These are phyloP conservation scores for Primulina eburnea DNA, from an alignment of 257 asterid genomes.

Conservation along the genomic window DNA sequence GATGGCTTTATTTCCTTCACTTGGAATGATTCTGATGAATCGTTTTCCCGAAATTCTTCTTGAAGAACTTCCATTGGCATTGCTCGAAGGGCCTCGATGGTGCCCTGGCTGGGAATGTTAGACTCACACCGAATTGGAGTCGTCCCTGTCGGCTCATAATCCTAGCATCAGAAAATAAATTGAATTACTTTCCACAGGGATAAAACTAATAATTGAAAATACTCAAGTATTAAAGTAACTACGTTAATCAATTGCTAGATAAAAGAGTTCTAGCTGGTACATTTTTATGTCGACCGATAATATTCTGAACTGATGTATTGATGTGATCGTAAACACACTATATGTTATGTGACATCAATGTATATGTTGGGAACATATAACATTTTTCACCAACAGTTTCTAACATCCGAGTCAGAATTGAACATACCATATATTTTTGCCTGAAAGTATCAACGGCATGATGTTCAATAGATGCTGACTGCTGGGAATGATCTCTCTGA, in stretches of 20 bases:
- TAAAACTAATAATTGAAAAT: not conserved
- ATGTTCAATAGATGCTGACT: conserved; percentile 2
- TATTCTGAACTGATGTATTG: too few species aligned
- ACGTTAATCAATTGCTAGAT: too few species aligned
- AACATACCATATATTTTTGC: conserved; percentile 12
- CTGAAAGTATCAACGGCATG: conserved; percentile 4
- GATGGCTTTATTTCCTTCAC: conserved; percentile 49
- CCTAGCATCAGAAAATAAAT: conserved; percentile 38
- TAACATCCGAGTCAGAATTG: not conserved
- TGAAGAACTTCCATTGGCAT: conserved; percentile 69
- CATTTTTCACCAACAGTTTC: not conserved
- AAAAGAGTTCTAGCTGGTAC: too few species aligned
- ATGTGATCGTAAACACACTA: not conserved
- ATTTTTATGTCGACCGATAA: too few species aligned
- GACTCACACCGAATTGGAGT: conserved; percentile 63
- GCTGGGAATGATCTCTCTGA: conserved; percentile 12
- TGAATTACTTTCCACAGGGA: not conserved
- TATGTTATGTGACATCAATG: not conserved
- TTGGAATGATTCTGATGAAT: conserved; percentile 41
- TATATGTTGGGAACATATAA: not conserved
- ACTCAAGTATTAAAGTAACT: too few species aligned
- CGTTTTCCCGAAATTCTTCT: conserved; percentile 67
- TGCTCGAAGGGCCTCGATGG: conserved; percentile 70
- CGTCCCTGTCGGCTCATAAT: conserved; percentile 69
- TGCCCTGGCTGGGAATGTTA: conserved; percentile 62